A percentile compares a stretch with the other conserved stretches of the same genome.
Conservation (phyloP, 2,329 filamentous ascomycete genomes). For the Cordyceps tenuipes region DNA sequence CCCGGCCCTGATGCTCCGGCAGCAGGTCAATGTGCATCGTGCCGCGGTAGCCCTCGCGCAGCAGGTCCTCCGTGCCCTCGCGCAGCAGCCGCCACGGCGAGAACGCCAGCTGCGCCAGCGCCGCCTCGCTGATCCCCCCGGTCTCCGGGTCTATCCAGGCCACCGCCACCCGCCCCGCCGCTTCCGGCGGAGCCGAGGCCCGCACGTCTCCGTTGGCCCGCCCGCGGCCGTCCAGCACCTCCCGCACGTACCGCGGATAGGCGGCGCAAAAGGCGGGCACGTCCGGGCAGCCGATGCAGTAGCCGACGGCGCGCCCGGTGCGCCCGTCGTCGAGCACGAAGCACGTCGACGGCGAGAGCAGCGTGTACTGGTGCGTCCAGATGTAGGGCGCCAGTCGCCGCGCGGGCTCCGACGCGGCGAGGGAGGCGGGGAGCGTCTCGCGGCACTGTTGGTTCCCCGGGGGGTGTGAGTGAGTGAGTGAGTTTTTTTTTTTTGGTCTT, state of each 20-base stretch:
- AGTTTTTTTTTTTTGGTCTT: no score
- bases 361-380: conserved; percentile 43
- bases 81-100: conserved; percentile 31
- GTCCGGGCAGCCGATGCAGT: conserved; percentile 39
- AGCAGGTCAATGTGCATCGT: conserved; percentile 45
- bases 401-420: conserved; percentile 27
- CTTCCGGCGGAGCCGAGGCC: no score
- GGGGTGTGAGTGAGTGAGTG: no score
- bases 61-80: conserved; percentile 25
- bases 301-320: conserved; percentile 35
- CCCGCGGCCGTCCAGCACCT: conserved; percentile 23
- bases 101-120: conserved; percentile 35
- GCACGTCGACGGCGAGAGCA: conserved; percentile 35
- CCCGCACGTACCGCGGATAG: conserved; percentile 31
- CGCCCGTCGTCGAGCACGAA: conserved; percentile 41
- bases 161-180: no score
- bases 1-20: conserved; percentile 30
- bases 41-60: conserved; percentile 28
- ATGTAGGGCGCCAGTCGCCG: conserved; percentile 36
- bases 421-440: conserved; percentile 36
- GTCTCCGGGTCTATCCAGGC: conserved; percentile 22
- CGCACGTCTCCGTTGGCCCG: conserved; percentile 3
- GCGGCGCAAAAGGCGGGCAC: conserved; percentile 29
- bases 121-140: conserved; percentile 19
- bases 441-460: conserved; percentile 35